phyloP scores from a whole-genome alignment of 2,329 filamentous ascomycete species.

The Tolypocladium capitatum region DNA sequence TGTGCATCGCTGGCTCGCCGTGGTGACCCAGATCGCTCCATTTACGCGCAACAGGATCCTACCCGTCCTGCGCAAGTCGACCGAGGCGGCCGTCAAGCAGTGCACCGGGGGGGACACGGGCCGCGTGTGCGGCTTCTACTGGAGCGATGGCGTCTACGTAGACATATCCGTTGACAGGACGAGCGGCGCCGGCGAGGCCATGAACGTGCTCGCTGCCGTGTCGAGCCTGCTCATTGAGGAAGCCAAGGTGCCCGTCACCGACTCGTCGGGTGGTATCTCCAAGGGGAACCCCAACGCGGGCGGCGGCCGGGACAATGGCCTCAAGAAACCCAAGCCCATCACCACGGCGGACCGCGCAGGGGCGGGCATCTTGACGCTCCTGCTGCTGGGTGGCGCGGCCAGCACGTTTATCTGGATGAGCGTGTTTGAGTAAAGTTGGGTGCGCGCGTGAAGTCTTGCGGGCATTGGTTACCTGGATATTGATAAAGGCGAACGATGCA shows the following conservation, averaged over 20 bases:
- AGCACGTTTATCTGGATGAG: constrained; percentile 40
- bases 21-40: constrained; percentile 49
- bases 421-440: constrained; percentile 12
- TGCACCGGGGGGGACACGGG: constrained; percentile 47
- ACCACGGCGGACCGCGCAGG: constrained; percentile 33
- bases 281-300: constrained; percentile 28
- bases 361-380: constrained; percentile 33
- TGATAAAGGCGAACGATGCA: no score
- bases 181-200: constrained; percentile 43
- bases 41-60: constrained; percentile 40
- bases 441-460: neutral
- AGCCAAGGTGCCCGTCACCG: constrained; percentile 28
- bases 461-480: neutral
- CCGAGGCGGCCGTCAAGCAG: constrained; percentile 44
- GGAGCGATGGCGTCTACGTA: constrained; percentile 34
- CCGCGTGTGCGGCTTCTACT: constrained; percentile 51
- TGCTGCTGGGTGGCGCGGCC: constrained; percentile 26
- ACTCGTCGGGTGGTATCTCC: constrained; percentile 36
- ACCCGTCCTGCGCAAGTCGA: constrained; percentile 43
- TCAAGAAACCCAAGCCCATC: constrained; percentile 15
- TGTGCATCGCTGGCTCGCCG: constrained; percentile 51
- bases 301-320: constrained; percentile 16
- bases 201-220: constrained; percentile 43
- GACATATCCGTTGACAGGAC: constrained; percentile 38
- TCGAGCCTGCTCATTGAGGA: constrained; percentile 32